These are phyloP conservation scores for Stygiomarasmius scandens DNA, from an alignment of 1,284 basidiomycete genomes.

Conservation along the genomic window DNA sequence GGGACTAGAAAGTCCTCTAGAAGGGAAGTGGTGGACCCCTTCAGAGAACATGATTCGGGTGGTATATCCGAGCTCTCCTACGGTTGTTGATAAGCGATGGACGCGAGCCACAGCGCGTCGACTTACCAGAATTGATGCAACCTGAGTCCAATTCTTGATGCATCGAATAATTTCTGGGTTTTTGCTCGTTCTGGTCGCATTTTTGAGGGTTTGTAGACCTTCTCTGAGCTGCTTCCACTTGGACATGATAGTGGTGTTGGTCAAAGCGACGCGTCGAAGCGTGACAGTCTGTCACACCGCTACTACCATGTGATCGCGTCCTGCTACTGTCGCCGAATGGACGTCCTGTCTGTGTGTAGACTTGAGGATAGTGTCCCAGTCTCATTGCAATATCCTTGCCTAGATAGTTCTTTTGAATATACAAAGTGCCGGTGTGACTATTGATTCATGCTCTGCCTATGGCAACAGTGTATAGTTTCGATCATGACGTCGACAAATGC, in stretches of 20 bases:
- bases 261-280: not conserved
- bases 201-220: slow-evolving; percentile 26
- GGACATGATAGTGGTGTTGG: not conserved
- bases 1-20: slow-evolving; percentile 34
- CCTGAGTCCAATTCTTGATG: slow-evolving; percentile 30
- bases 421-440: too few species aligned
- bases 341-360: too few species aligned
- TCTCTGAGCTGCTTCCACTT: not conserved
- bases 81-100: not conserved
- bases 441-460: too few species aligned
- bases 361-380: too few species aligned
- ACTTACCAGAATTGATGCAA: slow-evolving; percentile 36
- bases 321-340: too few species aligned
- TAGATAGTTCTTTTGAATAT: too few species aligned
- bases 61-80: slow-evolving; percentile 40
- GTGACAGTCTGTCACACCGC: not conserved
- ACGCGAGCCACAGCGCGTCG: not conserved
- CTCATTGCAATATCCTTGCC: too few species aligned
- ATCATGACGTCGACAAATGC: not conserved
- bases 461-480: not conserved
- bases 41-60: slow-evolving; percentile 32
- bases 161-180: slow-evolving; percentile 22
- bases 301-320: too few species aligned
- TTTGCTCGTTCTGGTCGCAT: slow-evolving; percentile 18
- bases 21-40: slow-evolving; percentile 36